Conservation (phyloP, 2,329 filamentous ascomycete species). For the Pseudopyricularia javanii region DNA sequence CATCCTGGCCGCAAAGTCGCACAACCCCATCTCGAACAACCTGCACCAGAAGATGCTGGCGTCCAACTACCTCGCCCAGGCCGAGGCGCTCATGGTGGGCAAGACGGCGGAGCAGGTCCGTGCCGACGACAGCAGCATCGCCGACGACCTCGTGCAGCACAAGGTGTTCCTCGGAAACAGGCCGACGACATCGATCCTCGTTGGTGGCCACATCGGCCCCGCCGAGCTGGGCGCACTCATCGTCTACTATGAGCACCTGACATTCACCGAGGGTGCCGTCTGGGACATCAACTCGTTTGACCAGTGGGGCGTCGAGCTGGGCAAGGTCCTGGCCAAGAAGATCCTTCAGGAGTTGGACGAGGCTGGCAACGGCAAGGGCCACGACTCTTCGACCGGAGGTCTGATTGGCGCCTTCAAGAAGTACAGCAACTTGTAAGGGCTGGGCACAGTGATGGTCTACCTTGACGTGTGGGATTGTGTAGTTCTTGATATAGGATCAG, state of each 20-base stretch:
- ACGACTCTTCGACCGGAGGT: slow-evolving; percentile 81
- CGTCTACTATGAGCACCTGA: slow-evolving; percentile 97
- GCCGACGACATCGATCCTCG: slow-evolving; percentile 86
- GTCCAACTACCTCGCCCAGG: slow-evolving; percentile 83
- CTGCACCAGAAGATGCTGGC: slow-evolving; percentile 95
- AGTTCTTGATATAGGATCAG: background rate
- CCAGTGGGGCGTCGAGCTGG: slow-evolving; percentile 98
- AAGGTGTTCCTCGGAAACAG: slow-evolving; percentile 99
- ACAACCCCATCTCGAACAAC: slow-evolving; percentile 88
- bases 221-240: slow-evolving; percentile 89
- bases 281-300: slow-evolving; percentile 99
- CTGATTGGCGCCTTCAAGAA: slow-evolving; percentile 90
- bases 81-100: slow-evolving; percentile 82
- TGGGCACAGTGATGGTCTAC: background rate
- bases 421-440: slow-evolving; percentile 36
- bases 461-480: background rate
- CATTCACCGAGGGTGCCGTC: slow-evolving; percentile 91
- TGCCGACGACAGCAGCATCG: slow-evolving; percentile 49
- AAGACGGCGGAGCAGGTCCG: slow-evolving; percentile 73
- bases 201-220: slow-evolving; percentile 84
- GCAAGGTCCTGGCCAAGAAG: slow-evolving; percentile 92
- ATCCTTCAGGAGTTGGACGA: slow-evolving; percentile 77
- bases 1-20: slow-evolving; percentile 88
- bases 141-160: slow-evolving; percentile 76
- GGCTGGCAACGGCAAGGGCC: slow-evolving; percentile 54